Evolutionary conservation across 179 eudicot genomes (phyloP).

Genomic region (Pouteria campechiana): DNA sequence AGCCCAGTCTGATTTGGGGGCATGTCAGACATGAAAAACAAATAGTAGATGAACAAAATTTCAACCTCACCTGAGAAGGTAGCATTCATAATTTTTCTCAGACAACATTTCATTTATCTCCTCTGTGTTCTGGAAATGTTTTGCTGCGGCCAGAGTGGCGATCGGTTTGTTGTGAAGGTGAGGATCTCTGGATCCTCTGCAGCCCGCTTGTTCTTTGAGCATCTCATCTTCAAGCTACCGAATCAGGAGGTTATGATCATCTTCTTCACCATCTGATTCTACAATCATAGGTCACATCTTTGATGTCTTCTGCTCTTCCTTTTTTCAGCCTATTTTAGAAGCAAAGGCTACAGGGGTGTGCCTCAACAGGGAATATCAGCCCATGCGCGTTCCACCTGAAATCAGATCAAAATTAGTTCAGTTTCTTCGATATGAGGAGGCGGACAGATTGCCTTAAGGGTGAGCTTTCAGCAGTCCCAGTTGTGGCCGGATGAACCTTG

Average conservation of each 20-base stretch:
- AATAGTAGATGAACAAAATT: no score
- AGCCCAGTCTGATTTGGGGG: no score
- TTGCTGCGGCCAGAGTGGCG: constrained; percentile 70
- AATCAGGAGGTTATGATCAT: constrained; percentile 41
- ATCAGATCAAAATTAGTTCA: constrained; percentile 47
- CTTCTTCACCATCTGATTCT: neutral
- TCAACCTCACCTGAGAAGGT: no score
- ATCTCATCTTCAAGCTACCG: constrained; percentile 70
- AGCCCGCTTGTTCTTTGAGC: constrained; percentile 72
- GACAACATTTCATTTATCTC: no score
- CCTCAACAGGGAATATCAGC: constrained; percentile 81
- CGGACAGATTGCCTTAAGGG: constrained; percentile 12
- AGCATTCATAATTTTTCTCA: no score
- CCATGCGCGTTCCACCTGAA: constrained; percentile 69
- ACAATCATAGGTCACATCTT: neutral
- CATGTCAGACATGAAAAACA: no score
- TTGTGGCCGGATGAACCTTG: no score
- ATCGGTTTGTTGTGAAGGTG: constrained; percentile 65
- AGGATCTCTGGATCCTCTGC: constrained; percentile 60
- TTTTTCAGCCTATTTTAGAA: constrained; percentile 64
- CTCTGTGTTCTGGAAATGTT: no score
- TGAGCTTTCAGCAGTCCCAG: neutral
- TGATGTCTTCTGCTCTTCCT: constrained; percentile 4
- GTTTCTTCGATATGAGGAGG: constrained; percentile 31
- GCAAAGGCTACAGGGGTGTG: constrained; percentile 81